Evolutionary conservation across 2,329 filamentous ascomycete species (phyloP).

Genomic region (Beauveria scarabaeidicola): DNA sequence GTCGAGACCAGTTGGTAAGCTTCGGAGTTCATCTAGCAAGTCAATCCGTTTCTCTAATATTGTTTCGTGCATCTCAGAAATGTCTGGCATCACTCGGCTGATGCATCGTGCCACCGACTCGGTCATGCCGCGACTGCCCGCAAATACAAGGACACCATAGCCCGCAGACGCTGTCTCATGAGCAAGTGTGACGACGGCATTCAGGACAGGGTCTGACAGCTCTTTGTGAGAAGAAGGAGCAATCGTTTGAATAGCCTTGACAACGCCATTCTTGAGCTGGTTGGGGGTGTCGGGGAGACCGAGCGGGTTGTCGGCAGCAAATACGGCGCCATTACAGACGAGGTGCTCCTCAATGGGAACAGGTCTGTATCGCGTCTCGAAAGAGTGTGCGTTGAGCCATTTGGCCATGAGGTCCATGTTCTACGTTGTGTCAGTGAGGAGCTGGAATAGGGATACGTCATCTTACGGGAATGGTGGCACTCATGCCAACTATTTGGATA

Average conservation of each 20-base stretch:
- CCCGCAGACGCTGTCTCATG: conserved; percentile 60
- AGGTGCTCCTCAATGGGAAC: conserved; percentile 70
- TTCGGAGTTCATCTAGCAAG: conserved; percentile 57
- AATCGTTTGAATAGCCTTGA: conserved; percentile 37
- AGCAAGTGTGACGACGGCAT: conserved; percentile 61
- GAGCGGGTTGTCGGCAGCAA: conserved; percentile 47
- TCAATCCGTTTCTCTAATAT: conserved; percentile 53
- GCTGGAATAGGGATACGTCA: neutral
- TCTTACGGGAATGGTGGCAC: conserved; percentile 62
- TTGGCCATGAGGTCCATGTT: conserved; percentile 60
- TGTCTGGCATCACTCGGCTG: conserved; percentile 53
- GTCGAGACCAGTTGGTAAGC: conserved; percentile 58
- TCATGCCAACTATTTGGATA: conserved; percentile 71
- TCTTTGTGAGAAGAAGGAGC: conserved; percentile 50
- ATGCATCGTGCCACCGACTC: conserved; percentile 62
- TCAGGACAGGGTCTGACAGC: conserved; percentile 55
- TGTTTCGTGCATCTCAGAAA: conserved; percentile 34
- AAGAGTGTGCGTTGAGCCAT: conserved; percentile 65
- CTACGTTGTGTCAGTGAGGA: conserved; percentile 26
- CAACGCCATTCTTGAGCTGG: conserved; percentile 34
- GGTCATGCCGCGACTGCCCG: conserved; percentile 57
- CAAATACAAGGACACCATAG: conserved; percentile 66
- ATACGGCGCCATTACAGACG: conserved; percentile 62
- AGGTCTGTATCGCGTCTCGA: conserved; percentile 63
- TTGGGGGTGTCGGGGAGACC: conserved; percentile 49